Base-by-base conservation (phyloP, 1,284 basidiomycete genomes). In the Exobasidium cylindrosporum region DNA sequence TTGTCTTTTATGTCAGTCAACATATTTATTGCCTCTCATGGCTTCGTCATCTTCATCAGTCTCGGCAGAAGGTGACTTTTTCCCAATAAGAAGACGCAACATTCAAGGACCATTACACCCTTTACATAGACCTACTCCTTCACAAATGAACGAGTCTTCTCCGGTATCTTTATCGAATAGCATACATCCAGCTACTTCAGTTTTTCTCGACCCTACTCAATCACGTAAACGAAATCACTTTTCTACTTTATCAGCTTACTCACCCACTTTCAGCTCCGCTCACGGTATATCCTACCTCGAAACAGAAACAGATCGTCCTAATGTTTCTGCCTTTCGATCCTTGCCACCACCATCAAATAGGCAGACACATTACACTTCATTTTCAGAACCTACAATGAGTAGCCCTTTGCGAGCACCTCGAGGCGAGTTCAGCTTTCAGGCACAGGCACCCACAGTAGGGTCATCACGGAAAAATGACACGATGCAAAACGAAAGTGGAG, bases 391-490 rank as follows among this genome's bases (percentile, higher is more conserved):
- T 2, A 21, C 13, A 24, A 50, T 28, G 26, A 50, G 47, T 28
- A 13, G 26, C n/a, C 47, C 47, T 3, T 28, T 28, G 21, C 21
- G 53, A 40, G 21, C 31, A 5, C 53, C 53, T 40, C 53, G 32
- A 28, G 53, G 53, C 5, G 53, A 55, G 29, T 55, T 55, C 53
- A 55, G 53, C 29, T 55, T 55, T 29, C 53, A 55, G 30, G 26
- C 49, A 31, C 49, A 28, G 3, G 49, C 30, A 14, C 30, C 49
- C 14, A 17, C 26, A 17, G 17, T 53, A 14, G 17, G 17, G 17
- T 28, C n/a, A 5, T 50, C 47, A 50, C 14, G 21, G n/a, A 28
- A 24, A 3, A 45, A 45, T 45, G n/a, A n/a, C 35, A 10, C 17
- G 17, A 10, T 17, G 35, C 47, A 50, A 5, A 50, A 6, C 5